Evolutionary conservation across 2,329 filamentous ascomycete species (phyloP).

Genomic region (Coniochaeta sp.): DNA sequence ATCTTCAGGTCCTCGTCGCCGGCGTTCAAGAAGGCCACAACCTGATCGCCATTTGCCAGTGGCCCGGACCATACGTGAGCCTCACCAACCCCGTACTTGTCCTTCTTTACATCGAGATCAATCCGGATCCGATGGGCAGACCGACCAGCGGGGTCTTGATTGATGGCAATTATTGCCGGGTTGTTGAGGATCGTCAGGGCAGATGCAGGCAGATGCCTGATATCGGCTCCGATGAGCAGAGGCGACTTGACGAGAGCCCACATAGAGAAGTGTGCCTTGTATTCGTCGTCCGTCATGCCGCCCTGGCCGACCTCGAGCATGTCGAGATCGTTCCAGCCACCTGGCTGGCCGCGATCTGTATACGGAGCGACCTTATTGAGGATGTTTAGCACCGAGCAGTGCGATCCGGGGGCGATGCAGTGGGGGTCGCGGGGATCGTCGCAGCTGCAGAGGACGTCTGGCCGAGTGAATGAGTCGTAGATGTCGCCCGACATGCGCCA

Average conservation of each 20-base stretch:
- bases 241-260: conserved; percentile 14
- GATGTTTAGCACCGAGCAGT: conserved; percentile 17
- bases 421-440: background rate
- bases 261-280: conserved; percentile 13
- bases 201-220: conserved; percentile 17
- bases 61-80: conserved; percentile 21
- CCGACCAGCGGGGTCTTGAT: conserved; percentile 28
- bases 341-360: conserved; percentile 3
- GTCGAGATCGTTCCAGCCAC: conserved; percentile 15
- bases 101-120: conserved; percentile 4
- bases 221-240: conserved; percentile 14
- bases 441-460: background rate
- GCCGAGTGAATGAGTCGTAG: conserved; percentile 11
- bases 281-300: conserved; percentile 14
- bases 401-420: conserved; percentile 13
- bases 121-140: background rate
- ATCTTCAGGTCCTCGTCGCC: conserved; percentile 32
- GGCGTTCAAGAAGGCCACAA: conserved; percentile 32
- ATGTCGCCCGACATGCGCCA: conserved; percentile 29
- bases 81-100: conserved; percentile 9
- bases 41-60: conserved; percentile 30
- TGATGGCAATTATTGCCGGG: conserved; percentile 32
- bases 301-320: conserved; percentile 14
- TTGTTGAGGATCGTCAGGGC: conserved; percentile 29
- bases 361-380: conserved; percentile 16